Base-by-base conservation (phyloP, 2,329 filamentous ascomycete species). In the Cucurbitaria berberidis region DNA sequence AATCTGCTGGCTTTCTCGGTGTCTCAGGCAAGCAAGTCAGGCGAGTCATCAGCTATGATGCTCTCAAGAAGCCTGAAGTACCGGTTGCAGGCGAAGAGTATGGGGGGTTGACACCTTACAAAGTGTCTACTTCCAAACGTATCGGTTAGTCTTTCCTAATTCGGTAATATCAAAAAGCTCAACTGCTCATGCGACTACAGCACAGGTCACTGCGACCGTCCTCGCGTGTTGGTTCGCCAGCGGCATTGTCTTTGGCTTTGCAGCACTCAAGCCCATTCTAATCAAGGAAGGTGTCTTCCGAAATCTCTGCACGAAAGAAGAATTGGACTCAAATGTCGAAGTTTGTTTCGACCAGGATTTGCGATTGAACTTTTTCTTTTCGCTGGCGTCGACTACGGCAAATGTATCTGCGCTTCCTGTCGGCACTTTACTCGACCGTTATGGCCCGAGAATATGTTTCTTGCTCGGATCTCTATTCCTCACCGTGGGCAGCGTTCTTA, bases 1-100 rank as follows among this genome's bases (percentile, higher is more conserved):
- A 44, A 22, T 41, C 53, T 45, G 64, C 55, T 46, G 64, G 62
- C 39, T 67, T 67, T 21, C 47, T 65, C 40, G 49, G 55, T 7
- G 42, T 42, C 3, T 57, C 65, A 34, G 61, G 55, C 36, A 74
- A 69, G 57, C 67, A 70, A 8, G 55, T 80, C 35, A 70, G 76
- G 42, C 69, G 74, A 38, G 67, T 77, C 27, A 70, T 81, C 51
- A 80, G 76, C 60, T 82, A 81, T 60, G 81, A 83, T 74, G 74
- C 78, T 2, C 67, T 83, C 27, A 76, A 78, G 19, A 69, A 69
- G 10, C 70, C 75, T 3, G 64, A 72, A 3, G 69, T 73, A 29
- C 70, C 70, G 5, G 62, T 59, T 34, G 35, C 58, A n/a, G 62
- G 63, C 21, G 77, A 79, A 32, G 74, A 76, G 21, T 71, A 77